phyloP scores from a whole-genome alignment of 345 rosid species.

The Microthlaspi erraticum region DNA sequence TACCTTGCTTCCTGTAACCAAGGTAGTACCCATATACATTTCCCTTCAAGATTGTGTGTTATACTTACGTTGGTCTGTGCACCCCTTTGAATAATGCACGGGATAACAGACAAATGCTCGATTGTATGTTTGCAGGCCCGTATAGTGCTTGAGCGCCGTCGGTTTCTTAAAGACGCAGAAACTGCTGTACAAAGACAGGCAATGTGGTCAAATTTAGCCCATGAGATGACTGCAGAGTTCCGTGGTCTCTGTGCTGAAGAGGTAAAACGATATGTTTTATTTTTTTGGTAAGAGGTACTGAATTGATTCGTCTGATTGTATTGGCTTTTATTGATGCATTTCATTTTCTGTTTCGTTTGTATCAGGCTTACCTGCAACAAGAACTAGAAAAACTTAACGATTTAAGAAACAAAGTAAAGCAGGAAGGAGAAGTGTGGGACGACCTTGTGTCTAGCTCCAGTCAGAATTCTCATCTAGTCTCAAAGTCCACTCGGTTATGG shows the following conservation, averaged over 20 bases:
- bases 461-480: constrained; percentile 94
- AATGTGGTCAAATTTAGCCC: constrained; percentile 99
- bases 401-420: constrained; percentile 92
- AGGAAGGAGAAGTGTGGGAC: constrained; percentile 98
- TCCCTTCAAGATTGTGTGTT: not conserved
- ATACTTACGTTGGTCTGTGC: not conserved
- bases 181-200: constrained; percentile 94
- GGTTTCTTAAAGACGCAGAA: constrained; percentile 92
- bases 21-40: constrained; percentile 52
- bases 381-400: constrained; percentile 96
- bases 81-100: constrained; percentile 12
- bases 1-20: constrained; percentile 94
- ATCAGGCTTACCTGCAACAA: constrained; percentile 97
- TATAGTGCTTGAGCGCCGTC: constrained; percentile 96
- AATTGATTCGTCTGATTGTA: not conserved
- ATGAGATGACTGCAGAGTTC: constrained; percentile 99
- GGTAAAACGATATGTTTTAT: constrained; percentile 49
- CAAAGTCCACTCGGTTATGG: constrained; percentile 92
- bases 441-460: constrained; percentile 95
- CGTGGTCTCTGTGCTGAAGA: constrained; percentile 99
- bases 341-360: constrained; percentile 44
- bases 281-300: constrained; percentile 17
- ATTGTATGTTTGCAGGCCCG: constrained; percentile 64
- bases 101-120: not conserved
- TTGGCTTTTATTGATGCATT: constrained; percentile 25